These are phyloP conservation scores for Starmerella tilneyi DNA, from an alignment of 805 yeast species.

Conservation along the genomic window DNA sequence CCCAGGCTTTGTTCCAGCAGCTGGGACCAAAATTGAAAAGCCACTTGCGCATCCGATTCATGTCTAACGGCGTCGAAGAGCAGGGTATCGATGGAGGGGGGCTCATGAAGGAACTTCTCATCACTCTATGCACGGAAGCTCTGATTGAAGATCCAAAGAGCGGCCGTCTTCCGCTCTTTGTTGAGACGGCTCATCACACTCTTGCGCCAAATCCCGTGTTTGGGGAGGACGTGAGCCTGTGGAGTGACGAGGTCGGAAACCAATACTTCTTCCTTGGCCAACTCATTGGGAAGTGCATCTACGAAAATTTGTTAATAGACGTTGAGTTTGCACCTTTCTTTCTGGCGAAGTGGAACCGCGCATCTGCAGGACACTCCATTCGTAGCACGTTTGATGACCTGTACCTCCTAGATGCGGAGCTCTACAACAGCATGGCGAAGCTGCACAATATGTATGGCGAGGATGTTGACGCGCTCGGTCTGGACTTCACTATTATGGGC, in stretches of 20 bases:
- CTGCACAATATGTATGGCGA: conserved; percentile 45
- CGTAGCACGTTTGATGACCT: conserved; percentile 67
- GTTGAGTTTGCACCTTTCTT: conserved; percentile 80
- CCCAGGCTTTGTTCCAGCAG: conserved; percentile 48
- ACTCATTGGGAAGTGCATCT: conserved; percentile 79
- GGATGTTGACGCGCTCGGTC: conserved; percentile 46
- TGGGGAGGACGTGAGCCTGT: conserved; percentile 23
- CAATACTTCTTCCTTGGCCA: conserved; percentile 59
- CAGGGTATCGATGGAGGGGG: conserved; percentile 98
- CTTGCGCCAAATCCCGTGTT: conserved; percentile 58
- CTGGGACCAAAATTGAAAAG: conserved; percentile 50
- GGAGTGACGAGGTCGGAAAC: conserved; percentile 8
- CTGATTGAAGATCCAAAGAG: conserved; percentile 32
- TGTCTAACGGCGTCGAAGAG: conserved; percentile 62
- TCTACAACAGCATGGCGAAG: conserved; percentile 56
- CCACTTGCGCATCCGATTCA: conserved; percentile 53
- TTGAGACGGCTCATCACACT: conserved; percentile 43
- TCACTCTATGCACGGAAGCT: conserved; percentile 59
- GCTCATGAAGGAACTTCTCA: conserved; percentile 78
- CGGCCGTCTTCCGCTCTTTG: conserved; percentile 32
- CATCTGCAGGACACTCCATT: conserved; percentile 25
- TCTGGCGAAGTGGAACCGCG: conserved; percentile 47
- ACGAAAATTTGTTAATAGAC: conserved; percentile 72
- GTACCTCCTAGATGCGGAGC: conserved; percentile 53
- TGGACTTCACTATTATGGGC: conserved; percentile 53